These are phyloP conservation scores for Drosera capensis DNA, from an alignment of 148 eudicot species.

Conservation along the genomic window DNA sequence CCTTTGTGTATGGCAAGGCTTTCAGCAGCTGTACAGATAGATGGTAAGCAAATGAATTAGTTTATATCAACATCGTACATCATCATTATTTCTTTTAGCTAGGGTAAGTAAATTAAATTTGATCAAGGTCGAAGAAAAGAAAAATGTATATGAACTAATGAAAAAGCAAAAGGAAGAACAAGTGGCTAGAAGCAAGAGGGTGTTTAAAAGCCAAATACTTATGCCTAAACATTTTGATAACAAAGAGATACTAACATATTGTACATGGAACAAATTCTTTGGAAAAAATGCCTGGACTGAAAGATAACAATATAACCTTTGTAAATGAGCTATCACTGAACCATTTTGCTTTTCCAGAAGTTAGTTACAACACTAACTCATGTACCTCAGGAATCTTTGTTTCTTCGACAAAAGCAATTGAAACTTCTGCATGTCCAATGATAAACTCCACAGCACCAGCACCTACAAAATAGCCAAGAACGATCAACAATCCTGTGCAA, in stretches of 20 bases:
- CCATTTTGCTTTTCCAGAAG: not conserved
- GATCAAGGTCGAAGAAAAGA: too few species aligned
- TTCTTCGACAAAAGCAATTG: constrained; percentile 85
- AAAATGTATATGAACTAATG: too few species aligned
- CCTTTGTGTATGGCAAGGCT: constrained; percentile 43
- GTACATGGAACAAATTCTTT: too few species aligned
- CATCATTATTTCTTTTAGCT: not conserved
- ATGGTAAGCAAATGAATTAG: too few species aligned
- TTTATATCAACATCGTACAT: not conserved
- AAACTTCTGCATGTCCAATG: constrained; percentile 76
- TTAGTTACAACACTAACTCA: not conserved
- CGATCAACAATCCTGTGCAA: not conserved
- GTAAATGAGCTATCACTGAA: not conserved
- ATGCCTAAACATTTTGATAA: too few species aligned
- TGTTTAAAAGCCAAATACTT: too few species aligned
- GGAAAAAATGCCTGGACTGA: too few species aligned
- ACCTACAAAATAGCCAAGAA: constrained; percentile 30
- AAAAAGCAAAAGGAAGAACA: too few species aligned
- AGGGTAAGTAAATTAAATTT: not conserved
- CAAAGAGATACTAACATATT: too few species aligned
- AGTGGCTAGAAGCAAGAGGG: too few species aligned
- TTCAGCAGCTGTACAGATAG: constrained; percentile 67
- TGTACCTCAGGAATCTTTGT: constrained; percentile 90
- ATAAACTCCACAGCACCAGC: constrained; percentile 94
- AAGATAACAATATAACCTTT: too few species aligned